Evolutionary conservation across 1,284 basidiomycete species (phyloP).

Genomic region (Cryptococcus wingfieldii): DNA sequence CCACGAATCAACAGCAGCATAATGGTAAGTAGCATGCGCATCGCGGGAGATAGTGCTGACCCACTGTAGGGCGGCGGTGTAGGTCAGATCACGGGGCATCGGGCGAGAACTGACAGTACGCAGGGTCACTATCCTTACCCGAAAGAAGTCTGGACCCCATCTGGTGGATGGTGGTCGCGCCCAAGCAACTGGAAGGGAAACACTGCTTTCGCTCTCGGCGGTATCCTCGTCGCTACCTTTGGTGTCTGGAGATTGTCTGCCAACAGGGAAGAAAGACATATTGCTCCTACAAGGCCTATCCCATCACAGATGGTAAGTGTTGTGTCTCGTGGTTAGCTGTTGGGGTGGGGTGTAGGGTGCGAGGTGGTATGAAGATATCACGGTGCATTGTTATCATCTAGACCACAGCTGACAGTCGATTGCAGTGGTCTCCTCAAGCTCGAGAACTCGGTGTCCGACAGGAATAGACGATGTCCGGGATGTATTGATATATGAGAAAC

Average conservation of each 20-base stretch:
- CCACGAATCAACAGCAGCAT: background rate
- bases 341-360: background rate
- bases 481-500: background rate
- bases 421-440: constrained; percentile 42
- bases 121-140: constrained; percentile 55
- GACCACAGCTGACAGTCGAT: background rate
- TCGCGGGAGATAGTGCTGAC: constrained; percentile 6
- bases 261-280: constrained; percentile 52
- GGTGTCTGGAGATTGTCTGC: constrained; percentile 54
- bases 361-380: background rate
- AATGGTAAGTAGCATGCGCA: constrained; percentile 5
- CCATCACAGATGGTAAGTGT: constrained; percentile 47
- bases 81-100: constrained; percentile 5
- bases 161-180: constrained; percentile 57
- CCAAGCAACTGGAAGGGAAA: constrained; percentile 55
- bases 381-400: background rate
- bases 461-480: constrained; percentile 10
- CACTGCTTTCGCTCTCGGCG: constrained; percentile 51
- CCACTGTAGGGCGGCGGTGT: constrained; percentile 26
- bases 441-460: constrained; percentile 31
- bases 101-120: background rate
- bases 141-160: constrained; percentile 57
- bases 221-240: constrained; percentile 51
- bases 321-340: background rate
- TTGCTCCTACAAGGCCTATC: constrained; percentile 51